Percentiles rank a stretch among this genome's conserved stretches.
phyloP scores from a whole-genome alignment of 148 eudicot species.

The Fagopyrum tataricum region DNA sequence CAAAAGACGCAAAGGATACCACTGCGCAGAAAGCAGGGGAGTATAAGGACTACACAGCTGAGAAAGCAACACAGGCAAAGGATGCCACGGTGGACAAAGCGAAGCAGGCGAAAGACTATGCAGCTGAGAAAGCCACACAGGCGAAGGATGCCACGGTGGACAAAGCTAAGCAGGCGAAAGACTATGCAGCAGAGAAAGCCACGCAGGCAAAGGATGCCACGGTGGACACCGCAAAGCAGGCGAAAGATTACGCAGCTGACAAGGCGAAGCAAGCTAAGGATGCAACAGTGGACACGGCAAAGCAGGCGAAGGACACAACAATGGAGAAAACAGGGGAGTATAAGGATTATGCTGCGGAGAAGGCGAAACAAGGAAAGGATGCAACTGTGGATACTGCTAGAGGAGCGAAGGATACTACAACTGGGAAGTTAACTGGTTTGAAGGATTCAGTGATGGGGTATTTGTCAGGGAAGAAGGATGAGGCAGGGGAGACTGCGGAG shows the following conservation, averaged over 20 bases:
- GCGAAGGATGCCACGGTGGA: constrained; percentile 24
- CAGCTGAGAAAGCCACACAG: constrained; percentile 24
- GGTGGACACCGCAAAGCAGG: constrained; percentile 13
- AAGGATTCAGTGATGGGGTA: constrained; percentile 21
- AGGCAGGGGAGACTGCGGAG: constrained; percentile 15
- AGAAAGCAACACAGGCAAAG: constrained; percentile 21
- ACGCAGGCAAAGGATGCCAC: constrained; percentile 22
- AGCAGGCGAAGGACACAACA: constrained; percentile 13
- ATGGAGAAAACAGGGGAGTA: constrained; percentile 23
- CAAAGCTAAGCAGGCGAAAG: constrained; percentile 25
- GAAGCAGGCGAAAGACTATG: constrained; percentile 18
- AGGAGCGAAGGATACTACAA: constrained; percentile 19
- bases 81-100: constrained; percentile 22
- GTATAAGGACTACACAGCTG: background rate
- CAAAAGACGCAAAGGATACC: constrained; percentile 24
- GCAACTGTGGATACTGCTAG: constrained; percentile 20
- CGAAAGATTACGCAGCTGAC: constrained; percentile 8
- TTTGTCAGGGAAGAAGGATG: constrained; percentile 17
- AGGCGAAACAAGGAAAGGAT: constrained; percentile 27
- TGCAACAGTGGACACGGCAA: constrained; percentile 14
- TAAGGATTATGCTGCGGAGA: constrained; percentile 28
- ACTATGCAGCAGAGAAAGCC: constrained; percentile 22
- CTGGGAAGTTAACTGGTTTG: constrained; percentile 20
- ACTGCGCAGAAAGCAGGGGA: constrained; percentile 27
- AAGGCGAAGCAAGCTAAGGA: constrained; percentile 15